Conservation (phyloP, 352 stramenopile genomes). For the Globisporangium sylvaticum region DNA sequence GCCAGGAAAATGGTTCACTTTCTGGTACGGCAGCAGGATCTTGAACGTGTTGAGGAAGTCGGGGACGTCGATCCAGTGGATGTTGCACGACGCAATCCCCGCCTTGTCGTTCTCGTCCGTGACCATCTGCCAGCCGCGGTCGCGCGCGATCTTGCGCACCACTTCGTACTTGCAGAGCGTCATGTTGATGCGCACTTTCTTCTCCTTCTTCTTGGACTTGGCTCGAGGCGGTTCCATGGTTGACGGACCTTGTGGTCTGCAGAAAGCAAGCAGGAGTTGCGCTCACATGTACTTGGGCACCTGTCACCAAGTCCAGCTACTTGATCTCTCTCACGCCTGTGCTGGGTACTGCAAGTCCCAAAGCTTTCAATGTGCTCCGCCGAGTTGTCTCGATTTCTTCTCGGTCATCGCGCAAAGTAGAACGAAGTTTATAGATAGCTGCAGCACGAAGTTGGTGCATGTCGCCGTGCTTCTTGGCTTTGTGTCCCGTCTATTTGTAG, state of each 20-base stretch:
- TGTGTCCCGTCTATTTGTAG: conserved; percentile 6
- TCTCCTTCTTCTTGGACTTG: conserved; percentile 32
- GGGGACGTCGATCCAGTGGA: conserved; percentile 95
- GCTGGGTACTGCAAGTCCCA: neutral
- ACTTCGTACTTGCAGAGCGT: conserved; percentile 81
- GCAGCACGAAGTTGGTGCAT: neutral
- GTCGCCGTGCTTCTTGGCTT: neutral
- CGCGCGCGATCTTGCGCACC: conserved; percentile 69
- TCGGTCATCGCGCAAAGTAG: neutral
- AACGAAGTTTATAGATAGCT: neutral
- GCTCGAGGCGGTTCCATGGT: neutral
- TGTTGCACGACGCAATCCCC: conserved; percentile 73
- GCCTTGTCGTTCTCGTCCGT: conserved; percentile 70
- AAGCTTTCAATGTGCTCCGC: neutral
- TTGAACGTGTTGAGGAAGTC: conserved; percentile 90
- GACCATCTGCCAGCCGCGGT: conserved; percentile 71
- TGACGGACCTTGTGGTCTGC: neutral
- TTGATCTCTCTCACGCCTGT: neutral
- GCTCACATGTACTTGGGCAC: neutral
- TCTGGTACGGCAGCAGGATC: conserved; percentile 89
- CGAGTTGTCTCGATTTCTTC: neutral
- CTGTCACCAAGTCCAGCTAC: neutral
- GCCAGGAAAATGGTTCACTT: conserved; percentile 95
- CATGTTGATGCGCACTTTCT: conserved; percentile 63
- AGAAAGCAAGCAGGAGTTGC: neutral